These are phyloP conservation scores for Xylaria sp. DNA, from an alignment of 2,329 filamentous ascomycete species.

Conservation along the genomic window DNA sequence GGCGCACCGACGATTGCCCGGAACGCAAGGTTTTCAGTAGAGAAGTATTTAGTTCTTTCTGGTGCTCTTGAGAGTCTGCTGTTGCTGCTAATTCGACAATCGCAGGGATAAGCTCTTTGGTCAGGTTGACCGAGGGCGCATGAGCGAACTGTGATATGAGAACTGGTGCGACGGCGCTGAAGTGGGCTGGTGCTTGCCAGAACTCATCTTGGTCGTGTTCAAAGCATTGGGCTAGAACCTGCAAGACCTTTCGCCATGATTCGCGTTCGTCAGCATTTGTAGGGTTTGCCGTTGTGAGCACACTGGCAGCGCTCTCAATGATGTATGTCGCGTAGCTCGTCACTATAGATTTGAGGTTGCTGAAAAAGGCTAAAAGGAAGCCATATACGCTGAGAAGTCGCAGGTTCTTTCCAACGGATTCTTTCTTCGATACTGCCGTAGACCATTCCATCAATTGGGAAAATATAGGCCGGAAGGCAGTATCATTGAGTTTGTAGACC, in stretches of 20 bases:
- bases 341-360: slow-evolving; percentile 90
- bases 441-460: slow-evolving; percentile 87
- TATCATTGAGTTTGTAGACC: slow-evolving; percentile 96
- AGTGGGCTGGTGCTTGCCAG: slow-evolving; percentile 93
- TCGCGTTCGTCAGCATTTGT: slow-evolving; percentile 63
- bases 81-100: slow-evolving; percentile 83
- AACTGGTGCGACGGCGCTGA: slow-evolving; percentile 75
- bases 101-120: slow-evolving; percentile 73
- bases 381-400: slow-evolving; percentile 82
- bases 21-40: slow-evolving; percentile 83
- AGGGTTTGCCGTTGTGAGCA: slow-evolving; percentile 63
- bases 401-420: slow-evolving; percentile 66
- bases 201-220: slow-evolving; percentile 93
- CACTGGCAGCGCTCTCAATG: slow-evolving; percentile 76
- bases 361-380: slow-evolving; percentile 84
- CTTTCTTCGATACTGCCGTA: slow-evolving; percentile 69
- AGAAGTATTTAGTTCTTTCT: slow-evolving; percentile 85
- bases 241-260: slow-evolving; percentile 77
- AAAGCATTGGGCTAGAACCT: slow-evolving; percentile 79
- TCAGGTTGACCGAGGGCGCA: slow-evolving; percentile 56
- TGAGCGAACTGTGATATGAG: slow-evolving; percentile 74
- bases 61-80: slow-evolving; percentile 86
- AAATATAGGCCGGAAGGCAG: slow-evolving; percentile 92
- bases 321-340: slow-evolving; percentile 91
- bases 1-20: slow-evolving; percentile 75